Conservation (phyloP, 352 stramenopile genomes). For the Phytopythium chamaehyphon region DNA sequence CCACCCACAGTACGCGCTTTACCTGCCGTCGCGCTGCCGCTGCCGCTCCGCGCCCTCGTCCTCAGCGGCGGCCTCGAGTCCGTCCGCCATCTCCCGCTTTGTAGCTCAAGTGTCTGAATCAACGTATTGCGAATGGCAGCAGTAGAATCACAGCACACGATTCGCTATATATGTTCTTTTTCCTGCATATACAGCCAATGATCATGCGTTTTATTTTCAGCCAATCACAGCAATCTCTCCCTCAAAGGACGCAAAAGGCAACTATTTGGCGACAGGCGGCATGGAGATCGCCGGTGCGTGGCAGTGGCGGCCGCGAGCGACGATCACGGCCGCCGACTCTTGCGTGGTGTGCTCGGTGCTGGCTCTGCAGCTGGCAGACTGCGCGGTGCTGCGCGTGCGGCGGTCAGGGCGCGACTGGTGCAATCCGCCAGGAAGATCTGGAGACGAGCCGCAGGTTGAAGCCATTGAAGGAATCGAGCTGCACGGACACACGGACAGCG, state of each 20-base stretch:
- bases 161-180: no score
- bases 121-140: no score
- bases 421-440: not conserved
- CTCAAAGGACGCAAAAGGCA: constrained; percentile 4
- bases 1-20: no score
- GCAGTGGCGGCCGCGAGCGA: constrained; percentile 42
- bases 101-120: no score
- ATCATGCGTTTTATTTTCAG: not conserved
- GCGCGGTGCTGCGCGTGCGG: constrained; percentile 39
- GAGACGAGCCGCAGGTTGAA: constrained; percentile 18
- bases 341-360: constrained; percentile 34
- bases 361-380: constrained; percentile 48
- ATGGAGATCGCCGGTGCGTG: constrained; percentile 40
- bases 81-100: not conserved
- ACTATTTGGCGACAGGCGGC: no score
- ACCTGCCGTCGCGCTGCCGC: not conserved
- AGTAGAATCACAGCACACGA: no score
- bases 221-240: constrained; percentile 1
- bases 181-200: not conserved
- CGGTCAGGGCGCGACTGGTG: constrained; percentile 14
- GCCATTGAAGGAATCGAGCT: constrained; percentile 40
- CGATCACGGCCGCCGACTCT: constrained; percentile 30
- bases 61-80: not conserved
- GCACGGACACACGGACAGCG: constrained; percentile 37
- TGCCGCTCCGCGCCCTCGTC: not conserved